Percentiles rank a stretch among this genome's conserved stretches.
These are phyloP conservation scores for Magnolia sinica DNA, from an alignment of 164 flowering plant species.

Conservation along the genomic window DNA sequence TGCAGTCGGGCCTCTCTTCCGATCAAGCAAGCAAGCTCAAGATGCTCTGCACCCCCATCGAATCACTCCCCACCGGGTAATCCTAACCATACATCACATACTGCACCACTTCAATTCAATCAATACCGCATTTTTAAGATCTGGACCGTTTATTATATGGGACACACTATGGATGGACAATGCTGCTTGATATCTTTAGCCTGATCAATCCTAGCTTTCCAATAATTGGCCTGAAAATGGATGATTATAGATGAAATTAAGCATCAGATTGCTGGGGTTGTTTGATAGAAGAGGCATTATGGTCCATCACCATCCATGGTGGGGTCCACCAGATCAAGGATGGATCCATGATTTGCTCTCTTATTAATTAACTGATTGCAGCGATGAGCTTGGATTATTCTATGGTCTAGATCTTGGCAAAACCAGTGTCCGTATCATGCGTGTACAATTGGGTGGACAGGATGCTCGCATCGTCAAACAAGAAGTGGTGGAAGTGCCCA, in stretches of 20 bases:
- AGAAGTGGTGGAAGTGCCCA: constrained; percentile 32
- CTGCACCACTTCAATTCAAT: background rate
- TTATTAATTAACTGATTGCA: constrained; percentile 15
- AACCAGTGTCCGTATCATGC: constrained; percentile 37
- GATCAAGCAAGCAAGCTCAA: constrained; percentile 18
- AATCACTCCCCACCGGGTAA: constrained; percentile 47
- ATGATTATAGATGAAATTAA: too few species aligned
- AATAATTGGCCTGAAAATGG: too few species aligned
- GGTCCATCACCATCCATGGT: too few species aligned
- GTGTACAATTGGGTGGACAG: constrained; percentile 47
- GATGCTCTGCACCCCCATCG: constrained; percentile 31
- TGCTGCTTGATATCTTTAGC: too few species aligned
- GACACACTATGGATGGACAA: too few species aligned
- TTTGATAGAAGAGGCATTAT: too few species aligned
- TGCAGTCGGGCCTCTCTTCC: constrained; percentile 37
- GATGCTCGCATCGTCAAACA: constrained; percentile 38
- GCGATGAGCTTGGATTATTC: constrained; percentile 54
- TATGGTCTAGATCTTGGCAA: constrained; percentile 59
- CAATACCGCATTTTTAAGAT: too few species aligned
- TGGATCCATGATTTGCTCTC: too few species aligned
- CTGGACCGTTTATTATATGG: too few species aligned
- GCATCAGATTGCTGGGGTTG: too few species aligned
- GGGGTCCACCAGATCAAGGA: background rate
- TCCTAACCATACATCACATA: background rate
- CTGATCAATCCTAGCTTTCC: too few species aligned